These are phyloP conservation scores for Podaxis sp. DNA, from an alignment of 768 basidiomycete species.

Conservation along the genomic window DNA sequence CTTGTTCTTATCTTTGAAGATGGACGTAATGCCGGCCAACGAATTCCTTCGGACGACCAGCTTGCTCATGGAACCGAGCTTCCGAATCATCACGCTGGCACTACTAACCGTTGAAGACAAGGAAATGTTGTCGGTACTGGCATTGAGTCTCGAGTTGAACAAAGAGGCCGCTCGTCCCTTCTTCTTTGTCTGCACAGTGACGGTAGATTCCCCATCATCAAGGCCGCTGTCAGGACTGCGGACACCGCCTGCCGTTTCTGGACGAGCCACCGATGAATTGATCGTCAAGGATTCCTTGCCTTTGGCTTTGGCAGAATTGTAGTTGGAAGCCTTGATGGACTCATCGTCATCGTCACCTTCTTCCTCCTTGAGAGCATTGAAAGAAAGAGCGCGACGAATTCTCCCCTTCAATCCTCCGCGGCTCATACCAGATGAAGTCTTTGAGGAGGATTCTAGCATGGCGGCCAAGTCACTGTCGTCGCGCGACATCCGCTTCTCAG, in stretches of 20 bases:
- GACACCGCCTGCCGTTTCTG: conserved; percentile 22
- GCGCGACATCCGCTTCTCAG: conserved; percentile 75
- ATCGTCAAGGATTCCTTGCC: conserved; percentile 30
- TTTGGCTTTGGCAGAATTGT: conserved; percentile 32
- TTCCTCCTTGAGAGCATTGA: conserved; percentile 62
- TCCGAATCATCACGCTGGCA: conserved; percentile 95
- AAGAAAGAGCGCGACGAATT: conserved; percentile 68
- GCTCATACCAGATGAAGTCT: conserved; percentile 41
- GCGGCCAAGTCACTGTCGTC: conserved; percentile 72
- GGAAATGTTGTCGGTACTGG: conserved; percentile 92
- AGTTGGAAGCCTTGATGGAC: conserved; percentile 47
- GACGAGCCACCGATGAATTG: conserved; percentile 27
- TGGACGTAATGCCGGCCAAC: conserved; percentile 84
- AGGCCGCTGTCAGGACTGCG: conserved; percentile 30
- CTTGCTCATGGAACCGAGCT: conserved; percentile 89
- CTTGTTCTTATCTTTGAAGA: conserved; percentile 88
- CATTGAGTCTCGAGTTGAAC: conserved; percentile 87
- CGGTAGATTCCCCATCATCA: conserved; percentile 42
- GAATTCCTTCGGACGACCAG: conserved; percentile 81
- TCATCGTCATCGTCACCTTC: conserved; percentile 37
- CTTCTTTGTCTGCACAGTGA: conserved; percentile 63
- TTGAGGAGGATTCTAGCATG: conserved; percentile 44
- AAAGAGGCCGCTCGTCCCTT: conserved; percentile 69
- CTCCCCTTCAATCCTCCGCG: conserved; percentile 76
- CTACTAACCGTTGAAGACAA: conserved; percentile 92